A percentile compares a stretch with the other conserved stretches of the same genome.
Conservation (phyloP, 805 yeast genomes). For the Candida schatavii region DNA sequence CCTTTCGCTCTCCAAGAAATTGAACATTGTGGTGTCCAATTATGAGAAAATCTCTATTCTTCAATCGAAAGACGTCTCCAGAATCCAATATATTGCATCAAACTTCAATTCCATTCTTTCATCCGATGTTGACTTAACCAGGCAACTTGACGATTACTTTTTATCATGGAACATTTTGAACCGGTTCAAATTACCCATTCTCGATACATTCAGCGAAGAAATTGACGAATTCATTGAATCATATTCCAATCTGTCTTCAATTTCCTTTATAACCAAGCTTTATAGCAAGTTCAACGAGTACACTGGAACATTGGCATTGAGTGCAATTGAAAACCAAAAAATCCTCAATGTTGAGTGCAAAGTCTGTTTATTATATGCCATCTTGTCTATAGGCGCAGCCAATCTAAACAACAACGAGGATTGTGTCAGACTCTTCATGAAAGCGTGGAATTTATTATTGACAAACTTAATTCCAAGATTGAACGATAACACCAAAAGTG, state of each 20-base stretch:
- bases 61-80: slow-evolving; percentile 3
- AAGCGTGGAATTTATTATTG: slow-evolving; percentile 44
- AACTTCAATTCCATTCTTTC: slow-evolving; percentile 3
- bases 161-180: slow-evolving; percentile 5
- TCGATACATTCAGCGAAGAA: slow-evolving; percentile 4
- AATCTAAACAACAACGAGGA: slow-evolving; percentile 26
- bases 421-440: slow-evolving; percentile 39
- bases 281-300: slow-evolving; percentile 20
- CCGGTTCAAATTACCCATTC: slow-evolving; percentile 2
- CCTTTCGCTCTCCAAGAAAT: slow-evolving; percentile 5
- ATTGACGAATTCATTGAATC: slow-evolving; percentile 5
- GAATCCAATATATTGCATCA: slow-evolving; percentile 1
- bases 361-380: slow-evolving; percentile 38
- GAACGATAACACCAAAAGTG: slow-evolving; percentile 21
- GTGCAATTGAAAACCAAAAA: slow-evolving; percentile 10
- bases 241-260: slow-evolving; percentile 9
- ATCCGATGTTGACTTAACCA: not conserved
- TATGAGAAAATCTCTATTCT: slow-evolving; percentile 4
- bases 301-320: slow-evolving; percentile 18
- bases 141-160: slow-evolving; percentile 3
- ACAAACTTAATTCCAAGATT: slow-evolving; percentile 33
- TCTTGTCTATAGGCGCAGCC: slow-evolving; percentile 41
- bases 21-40: slow-evolving; percentile 3
- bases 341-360: slow-evolving; percentile 32
- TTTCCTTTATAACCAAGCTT: slow-evolving; percentile 28